Base-by-base conservation (phyloP, 1,284 basidiomycete genomes). In the Cryptococcus sp. region DNA sequence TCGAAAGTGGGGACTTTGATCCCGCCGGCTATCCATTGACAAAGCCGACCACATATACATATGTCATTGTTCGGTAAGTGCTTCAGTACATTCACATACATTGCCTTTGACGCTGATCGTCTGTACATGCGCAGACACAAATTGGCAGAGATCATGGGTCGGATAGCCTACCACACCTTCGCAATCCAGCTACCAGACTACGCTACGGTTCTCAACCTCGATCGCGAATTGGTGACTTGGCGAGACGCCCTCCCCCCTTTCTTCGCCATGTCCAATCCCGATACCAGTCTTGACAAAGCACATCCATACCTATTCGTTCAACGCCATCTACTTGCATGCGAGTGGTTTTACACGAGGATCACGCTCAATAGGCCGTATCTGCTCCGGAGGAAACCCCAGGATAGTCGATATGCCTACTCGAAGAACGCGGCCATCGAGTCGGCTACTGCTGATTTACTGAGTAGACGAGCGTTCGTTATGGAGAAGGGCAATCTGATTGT, bases 101-200 rank as follows among this genome's bases (percentile, higher is more conserved):
- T 8, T n/a, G 51, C n/a, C 51, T 47, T 15, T 6, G 17, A 5
- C 16, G 27, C 40, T 35, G 39, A 13, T 20, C 7, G 17, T 17
- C 19, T 49, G 41, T 19, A 38, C 35, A 48, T 22, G 17, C 16
- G 27, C 62, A 75, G 78, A 40, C 79, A 80, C 61, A 70, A 73
- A 35, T 62, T 79, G 0, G 78, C 76, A 1, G 72, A 78, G 55
- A 79, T 80, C 55, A 79, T 79, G 78, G 79, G 79, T 35, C 64
- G 75, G 41, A 80, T 80, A 52, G 76, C 77, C 2, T 77, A 79
- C 57, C 78, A 79, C 55, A 80, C 78, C 16, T 82, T 82, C 64
- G 76, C 79, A 7, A 78, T 81, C 46, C 70, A 76, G 43, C 61
- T 79, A 1, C 81, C 81, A 0, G 75, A 79, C 59, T 81, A 82